phyloP scores from a whole-genome alignment of 2,329 filamentous ascomycete genomes.

The Salinomyces thailandicus region DNA sequence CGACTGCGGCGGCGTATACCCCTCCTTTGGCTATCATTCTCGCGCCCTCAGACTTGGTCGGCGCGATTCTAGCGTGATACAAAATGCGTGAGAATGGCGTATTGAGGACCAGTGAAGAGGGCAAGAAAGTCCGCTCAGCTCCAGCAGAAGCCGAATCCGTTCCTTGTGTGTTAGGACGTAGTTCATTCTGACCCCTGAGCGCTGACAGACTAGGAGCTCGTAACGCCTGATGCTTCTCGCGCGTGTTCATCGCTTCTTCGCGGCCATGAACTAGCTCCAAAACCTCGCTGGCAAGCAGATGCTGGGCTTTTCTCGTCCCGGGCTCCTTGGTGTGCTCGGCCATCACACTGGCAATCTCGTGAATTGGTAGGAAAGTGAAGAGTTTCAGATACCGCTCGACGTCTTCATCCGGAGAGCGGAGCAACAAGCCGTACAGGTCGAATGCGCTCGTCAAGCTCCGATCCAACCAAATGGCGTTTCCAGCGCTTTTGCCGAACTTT shows the following conservation, averaged over 20 bases:
- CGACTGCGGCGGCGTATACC: conserved; percentile 21
- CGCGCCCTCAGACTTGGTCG: conserved; percentile 21
- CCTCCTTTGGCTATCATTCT: conserved; percentile 24
- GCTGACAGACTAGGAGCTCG: conserved; percentile 17
- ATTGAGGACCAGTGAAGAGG: conserved; percentile 18
- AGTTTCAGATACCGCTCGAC: conserved; percentile 74
- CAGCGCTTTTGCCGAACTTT: conserved; percentile 91
- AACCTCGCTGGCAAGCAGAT: conserved; percentile 72
- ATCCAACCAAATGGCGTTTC: conserved; percentile 91
- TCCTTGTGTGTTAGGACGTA: background rate
- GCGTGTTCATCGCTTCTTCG: conserved; percentile 52
- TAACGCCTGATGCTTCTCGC: conserved; percentile 44
- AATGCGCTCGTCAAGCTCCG: conserved; percentile 67
- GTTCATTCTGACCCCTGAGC: conserved; percentile 4
- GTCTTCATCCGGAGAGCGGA: conserved; percentile 69
- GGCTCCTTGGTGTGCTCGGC: conserved; percentile 56
- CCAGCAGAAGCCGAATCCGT: background rate
- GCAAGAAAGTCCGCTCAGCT: conserved; percentile 14
- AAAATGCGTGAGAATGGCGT: conserved; percentile 22
- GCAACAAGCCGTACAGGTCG: conserved; percentile 82
- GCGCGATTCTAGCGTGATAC: conserved; percentile 23
- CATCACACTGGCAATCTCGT: conserved; percentile 59
- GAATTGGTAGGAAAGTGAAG: conserved; percentile 75
- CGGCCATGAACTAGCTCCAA: conserved; percentile 67
- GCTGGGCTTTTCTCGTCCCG: conserved; percentile 66